Evolutionary conservation across 139 green algal species (phyloP).

Genomic region (Astrephomene gubernaculifera): DNA sequence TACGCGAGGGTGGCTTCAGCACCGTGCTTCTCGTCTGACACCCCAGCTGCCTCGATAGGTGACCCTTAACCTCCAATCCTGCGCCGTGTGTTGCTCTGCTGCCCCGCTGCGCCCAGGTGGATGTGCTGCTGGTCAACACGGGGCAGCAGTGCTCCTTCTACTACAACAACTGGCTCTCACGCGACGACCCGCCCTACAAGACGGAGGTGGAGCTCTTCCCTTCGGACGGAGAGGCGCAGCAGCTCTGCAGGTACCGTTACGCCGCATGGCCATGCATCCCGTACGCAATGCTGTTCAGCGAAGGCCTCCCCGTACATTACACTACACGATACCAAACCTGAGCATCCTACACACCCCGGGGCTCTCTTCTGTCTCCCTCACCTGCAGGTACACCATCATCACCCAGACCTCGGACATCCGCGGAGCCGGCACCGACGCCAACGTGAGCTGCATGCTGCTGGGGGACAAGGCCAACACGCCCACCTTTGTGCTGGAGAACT

Average conservation of each 20-base stretch:
- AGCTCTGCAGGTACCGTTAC: conserved; percentile 26
- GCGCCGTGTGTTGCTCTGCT: too few relatives aligned
- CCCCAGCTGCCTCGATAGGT: too few relatives aligned
- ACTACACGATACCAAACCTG: too few relatives aligned
- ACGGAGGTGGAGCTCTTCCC: conserved; percentile 56
- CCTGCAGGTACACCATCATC: conserved; percentile 59
- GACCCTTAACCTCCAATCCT: too few relatives aligned
- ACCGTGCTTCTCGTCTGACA: too few relatives aligned
- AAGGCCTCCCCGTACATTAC: too few relatives aligned
- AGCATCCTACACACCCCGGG: too few relatives aligned
- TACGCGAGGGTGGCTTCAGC: conserved; percentile 10
- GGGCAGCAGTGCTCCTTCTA: conserved; percentile 53
- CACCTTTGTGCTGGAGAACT: conserved; percentile 43
- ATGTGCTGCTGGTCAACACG: conserved; percentile 61
- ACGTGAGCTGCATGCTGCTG: conserved; percentile 62
- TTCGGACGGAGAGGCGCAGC: background rate
- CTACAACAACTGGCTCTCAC: conserved; percentile 65
- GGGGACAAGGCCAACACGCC: conserved; percentile 64
- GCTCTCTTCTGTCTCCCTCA: too few relatives aligned
- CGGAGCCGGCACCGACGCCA: conserved; percentile 68
- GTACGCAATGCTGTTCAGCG: too few relatives aligned
- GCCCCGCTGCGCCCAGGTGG: too few relatives aligned
- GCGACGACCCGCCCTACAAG: conserved; percentile 65
- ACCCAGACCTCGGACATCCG: conserved; percentile 66
- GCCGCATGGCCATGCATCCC: too few relatives aligned